Percentiles rank a stretch among this genome's conserved stretches.
Conservation (phyloP, 208 protist genomes). For the Acanthamoeba comandoni region DNA sequence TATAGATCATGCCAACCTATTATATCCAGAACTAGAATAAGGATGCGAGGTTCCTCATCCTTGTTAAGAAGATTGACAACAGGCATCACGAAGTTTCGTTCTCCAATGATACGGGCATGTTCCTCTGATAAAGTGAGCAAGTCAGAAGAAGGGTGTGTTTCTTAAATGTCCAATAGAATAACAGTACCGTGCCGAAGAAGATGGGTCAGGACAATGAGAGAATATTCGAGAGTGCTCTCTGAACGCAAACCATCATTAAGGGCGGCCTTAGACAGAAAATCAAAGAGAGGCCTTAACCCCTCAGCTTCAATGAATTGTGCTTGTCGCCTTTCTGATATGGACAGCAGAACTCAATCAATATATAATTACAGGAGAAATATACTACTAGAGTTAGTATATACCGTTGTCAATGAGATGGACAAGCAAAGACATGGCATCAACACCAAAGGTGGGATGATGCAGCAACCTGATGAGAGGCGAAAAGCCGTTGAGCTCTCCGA, state of each 20-base stretch:
- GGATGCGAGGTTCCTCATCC: constrained; percentile 64
- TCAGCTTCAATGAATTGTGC: constrained; percentile 34
- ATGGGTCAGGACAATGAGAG: constrained; percentile 24
- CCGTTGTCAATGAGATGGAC: constrained; percentile 29
- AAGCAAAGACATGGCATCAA: constrained; percentile 68
- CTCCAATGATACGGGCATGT: constrained; percentile 46
- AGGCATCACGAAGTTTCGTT: constrained; percentile 72
- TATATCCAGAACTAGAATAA: constrained; percentile 51
- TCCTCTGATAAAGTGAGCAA: neutral
- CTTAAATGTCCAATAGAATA: too few relatives aligned
- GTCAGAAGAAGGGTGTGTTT: neutral
- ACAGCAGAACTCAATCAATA: neutral
- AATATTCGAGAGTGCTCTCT: constrained; percentile 52
- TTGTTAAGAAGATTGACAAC: constrained; percentile 15
- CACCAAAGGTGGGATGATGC: constrained; percentile 52
- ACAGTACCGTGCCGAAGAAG: constrained; percentile 3
- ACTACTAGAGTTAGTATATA: neutral
- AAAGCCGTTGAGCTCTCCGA: constrained; percentile 20
- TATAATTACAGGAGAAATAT: neutral
- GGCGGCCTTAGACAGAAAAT: constrained; percentile 52
- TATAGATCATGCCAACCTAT: neutral
- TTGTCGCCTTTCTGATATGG: neutral
- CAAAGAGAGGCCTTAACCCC: constrained; percentile 65
- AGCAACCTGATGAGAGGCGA: constrained; percentile 40
- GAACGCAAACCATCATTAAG: neutral